Evolutionary conservation across 148 eudicot genomes (phyloP), one percentile per base, ranked within the genome.

Genomic region (Cornus suecica): DNA sequence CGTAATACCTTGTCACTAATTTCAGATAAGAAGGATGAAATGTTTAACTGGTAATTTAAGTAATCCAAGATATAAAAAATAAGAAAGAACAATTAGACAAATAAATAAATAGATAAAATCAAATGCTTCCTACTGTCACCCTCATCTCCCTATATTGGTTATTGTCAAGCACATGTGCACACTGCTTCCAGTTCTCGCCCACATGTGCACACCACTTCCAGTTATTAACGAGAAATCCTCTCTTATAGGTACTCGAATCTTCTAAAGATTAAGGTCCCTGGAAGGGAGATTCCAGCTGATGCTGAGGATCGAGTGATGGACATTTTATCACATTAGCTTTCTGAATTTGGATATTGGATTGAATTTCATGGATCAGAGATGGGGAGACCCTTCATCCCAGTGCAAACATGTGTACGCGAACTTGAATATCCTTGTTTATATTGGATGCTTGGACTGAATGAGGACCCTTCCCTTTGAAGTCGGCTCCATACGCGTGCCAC

Each of bases 281-380:
- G 99, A 31, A 87, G 99, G 78, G 99, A 96, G 18, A 91, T 96
- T 67, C 99, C 99, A 2, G 75, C 77, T 8, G 98, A 93, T 78
- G 91, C 99, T 66, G 81, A 80, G 26, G 93, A 82, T 42, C 83
- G 97, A 70, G 79, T 93, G 72, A 69, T 86, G 2, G 91, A 96
- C 65, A 82, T 93, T 84, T 75, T 93, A 79, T 67, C 87, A 28
- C 79, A 48, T 76, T 90, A 79, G 76, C 68, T 52, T 69, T 45
- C 52, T 25, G 8, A 48, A 45, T 1, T 65, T 30, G 64, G 60
- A 45, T 16, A 65, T 66, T 42, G 56, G 56, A 62, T 37, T 66
- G 42, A 37, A 37, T 66, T 8, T 31, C 18, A 23, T 69, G 51
- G 41, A 9, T 61, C 60, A 37, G 24, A 23, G 28, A 60, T 60